Base-by-base conservation (phyloP, 768 basidiomycete species). In the Agrocybe pediades region DNA sequence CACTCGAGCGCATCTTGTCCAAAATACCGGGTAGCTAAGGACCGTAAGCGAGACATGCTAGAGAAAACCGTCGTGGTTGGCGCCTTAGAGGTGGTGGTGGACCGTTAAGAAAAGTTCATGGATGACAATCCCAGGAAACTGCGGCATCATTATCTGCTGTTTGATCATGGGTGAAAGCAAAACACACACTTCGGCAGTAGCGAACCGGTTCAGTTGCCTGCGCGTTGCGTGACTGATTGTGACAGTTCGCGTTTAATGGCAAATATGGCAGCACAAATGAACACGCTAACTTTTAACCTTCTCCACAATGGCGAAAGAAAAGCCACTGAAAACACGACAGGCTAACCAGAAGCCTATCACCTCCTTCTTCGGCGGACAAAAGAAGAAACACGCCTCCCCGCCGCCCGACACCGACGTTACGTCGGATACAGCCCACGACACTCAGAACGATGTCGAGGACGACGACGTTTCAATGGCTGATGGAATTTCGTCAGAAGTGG, bases 341-440 rank as follows among this genome's bases (percentile, higher is more conserved):
- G 76, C 76, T 52, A 74, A 73, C 16, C 86, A 88, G 61, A 78
- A 79, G 53, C 68, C 82, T 5, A 74, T 88, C 19, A 72, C 71
- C 3, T 72, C 80, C 1, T 88, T 85, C 64, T 86, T 87, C 53
- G 69, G 68, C 45, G 74, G 73, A 26, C 61, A 57, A 46, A 73
- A 73, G 59, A 69, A 68, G 52, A 60, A 48, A 36, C 49, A 56
- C 19, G 49, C 45, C 6, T 40, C 55, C 19, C 49, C 53, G 16
- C 48, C 50, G 8, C 55, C 71, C 33, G 71, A 69, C n/a, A 64
- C 62, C 25, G 67, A 67, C 46, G 66, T 68, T 9, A 53, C 57
- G 7, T 59, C 63, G 25, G 61, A 64, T 44, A 53, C 57, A 51
- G 53, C 65, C 16, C 61, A 54, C 47, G 62, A 60, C 29, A 66